Base-by-base conservation (phyloP, 345 rosid genomes). In the Aegle marmelos region DNA sequence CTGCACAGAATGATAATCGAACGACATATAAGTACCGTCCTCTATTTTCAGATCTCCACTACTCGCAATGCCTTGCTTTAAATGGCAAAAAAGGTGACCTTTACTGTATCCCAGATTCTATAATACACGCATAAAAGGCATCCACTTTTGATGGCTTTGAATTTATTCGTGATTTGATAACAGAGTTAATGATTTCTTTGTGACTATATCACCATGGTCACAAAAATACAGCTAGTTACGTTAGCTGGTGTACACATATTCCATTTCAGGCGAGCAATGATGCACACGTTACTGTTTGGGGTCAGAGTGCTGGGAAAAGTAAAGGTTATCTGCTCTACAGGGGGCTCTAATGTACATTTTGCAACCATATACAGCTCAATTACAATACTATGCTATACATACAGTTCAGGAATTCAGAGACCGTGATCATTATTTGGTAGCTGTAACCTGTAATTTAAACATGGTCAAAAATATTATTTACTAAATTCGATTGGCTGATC, bases 1-100 rank as follows among this genome's bases (percentile, higher is more conserved):
- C 99, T 96, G 87, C 59, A 67, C 21, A 66, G 68, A 63, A 30
- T 22, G 22, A 41, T 45, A 45, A 2, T 1, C 16, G 28, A 0
- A 56, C 14, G 1, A 9, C 21, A 3, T 5, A 24, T 1, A 0
- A 71, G n/a, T 11, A 71, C 53, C 1, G 9, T 3, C 16, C 14
- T 10, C 57, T 73, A 19, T 30, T 27, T 60, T 39, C n/a, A 39
- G 58, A 28, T 57, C 16, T 2, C 31, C 21, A 11, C 25, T 37
- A 7, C 34, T 16, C 1, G 7, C 3, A 58, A 17, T 28, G 22
- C 9, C 17, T n/a, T 45, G 13, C 77, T 74, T 62, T 45, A 28
- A 41, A 45, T 21, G 19, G 58, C 6, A 62, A 62, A 45, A 41
- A 60, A 27, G 6, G 54, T 9, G 6, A 39, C n/a, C 21, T 17